phyloP scores from a whole-genome alignment of 2,329 filamentous ascomycete genomes.

The Diplodia intermedia region DNA sequence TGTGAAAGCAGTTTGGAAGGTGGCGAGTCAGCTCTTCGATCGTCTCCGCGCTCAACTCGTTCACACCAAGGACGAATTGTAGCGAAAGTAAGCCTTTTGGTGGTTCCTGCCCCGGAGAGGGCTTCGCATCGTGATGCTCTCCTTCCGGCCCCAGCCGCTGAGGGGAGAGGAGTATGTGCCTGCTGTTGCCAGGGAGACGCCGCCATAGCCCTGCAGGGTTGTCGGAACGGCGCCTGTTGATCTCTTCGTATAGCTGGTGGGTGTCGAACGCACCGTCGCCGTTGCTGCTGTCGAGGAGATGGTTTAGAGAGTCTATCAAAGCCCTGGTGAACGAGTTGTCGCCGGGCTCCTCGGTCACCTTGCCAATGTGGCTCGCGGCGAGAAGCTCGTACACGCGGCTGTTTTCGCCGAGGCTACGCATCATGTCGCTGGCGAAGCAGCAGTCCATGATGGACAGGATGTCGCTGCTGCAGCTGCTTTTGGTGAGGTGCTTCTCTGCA shows the following conservation, averaged over 20 bases:
- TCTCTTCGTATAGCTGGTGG: not conserved
- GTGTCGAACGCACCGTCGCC: conserved; percentile 2
- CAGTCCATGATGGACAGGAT: conserved; percentile 39
- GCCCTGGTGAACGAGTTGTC: conserved; percentile 32
- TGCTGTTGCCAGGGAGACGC: not conserved
- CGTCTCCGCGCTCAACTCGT: not conserved
- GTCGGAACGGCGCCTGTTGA: not conserved
- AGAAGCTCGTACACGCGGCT: conserved; percentile 34
- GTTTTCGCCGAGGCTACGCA: not conserved
- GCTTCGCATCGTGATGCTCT: not conserved
- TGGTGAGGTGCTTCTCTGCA: conserved; percentile 33
- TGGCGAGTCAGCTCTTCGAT: not conserved
- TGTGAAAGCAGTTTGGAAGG: not conserved
- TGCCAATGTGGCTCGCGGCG: conserved; percentile 25
- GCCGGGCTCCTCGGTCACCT: conserved; percentile 28
- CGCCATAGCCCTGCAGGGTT: not conserved
- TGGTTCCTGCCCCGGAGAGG: not conserved
- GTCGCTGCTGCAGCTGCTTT: conserved; percentile 33
- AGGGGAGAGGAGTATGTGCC: not conserved
- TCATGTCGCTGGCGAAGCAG: conserved; percentile 38
- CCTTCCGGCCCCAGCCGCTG: not conserved
- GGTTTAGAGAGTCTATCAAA: conserved; percentile 30
- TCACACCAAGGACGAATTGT: not conserved
- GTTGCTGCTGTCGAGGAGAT: not conserved
- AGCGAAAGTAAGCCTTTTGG: not conserved